These are phyloP conservation scores for Chondrostereum purpureum DNA, from an alignment of 1,284 basidiomycete genomes.

Conservation along the genomic window DNA sequence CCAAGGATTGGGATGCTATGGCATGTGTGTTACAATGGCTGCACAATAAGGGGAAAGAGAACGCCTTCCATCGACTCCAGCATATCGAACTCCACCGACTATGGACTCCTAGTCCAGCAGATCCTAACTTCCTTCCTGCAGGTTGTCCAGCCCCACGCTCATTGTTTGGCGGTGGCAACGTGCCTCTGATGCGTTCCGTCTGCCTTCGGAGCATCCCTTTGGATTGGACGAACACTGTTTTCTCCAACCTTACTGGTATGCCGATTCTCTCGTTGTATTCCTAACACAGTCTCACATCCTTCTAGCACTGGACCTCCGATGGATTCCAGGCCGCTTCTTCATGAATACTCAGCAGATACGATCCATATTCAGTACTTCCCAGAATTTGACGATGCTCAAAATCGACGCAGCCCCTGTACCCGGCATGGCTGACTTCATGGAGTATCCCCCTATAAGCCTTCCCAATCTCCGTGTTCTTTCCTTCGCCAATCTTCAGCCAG, in stretches of 20 bases:
- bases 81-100: slow-evolving; percentile 55
- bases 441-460: slow-evolving; percentile 34
- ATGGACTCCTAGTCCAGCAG: slow-evolving; percentile 29
- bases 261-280: not conserved
- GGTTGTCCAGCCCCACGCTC: slow-evolving; percentile 25
- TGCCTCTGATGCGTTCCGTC: slow-evolving; percentile 38
- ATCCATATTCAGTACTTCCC: slow-evolving; percentile 41
- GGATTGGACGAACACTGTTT: slow-evolving; percentile 41
- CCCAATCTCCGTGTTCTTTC: slow-evolving; percentile 41
- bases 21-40: slow-evolving; percentile 43
- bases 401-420: slow-evolving; percentile 54
- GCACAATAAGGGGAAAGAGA: slow-evolving; percentile 24
- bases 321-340: slow-evolving; percentile 41
- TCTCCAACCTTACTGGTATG: slow-evolving; percentile 39
- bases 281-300: not conserved
- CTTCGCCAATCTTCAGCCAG: slow-evolving; percentile 43
- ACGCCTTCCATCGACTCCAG: slow-evolving; percentile 35
- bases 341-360: slow-evolving; percentile 44
- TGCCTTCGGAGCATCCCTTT: slow-evolving; percentile 49
- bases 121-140: slow-evolving; percentile 8
- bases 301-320: slow-evolving; percentile 51
- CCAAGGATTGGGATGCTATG: slow-evolving; percentile 45
- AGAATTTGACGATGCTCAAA: slow-evolving; percentile 42
- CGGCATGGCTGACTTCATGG: slow-evolving; percentile 18
- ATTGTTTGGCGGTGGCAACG: slow-evolving; percentile 39